A percentile compares a stretch with the other conserved stretches of the same genome.
Conservation (phyloP, 441 rosid species). For the Populus hybrid region DNA sequence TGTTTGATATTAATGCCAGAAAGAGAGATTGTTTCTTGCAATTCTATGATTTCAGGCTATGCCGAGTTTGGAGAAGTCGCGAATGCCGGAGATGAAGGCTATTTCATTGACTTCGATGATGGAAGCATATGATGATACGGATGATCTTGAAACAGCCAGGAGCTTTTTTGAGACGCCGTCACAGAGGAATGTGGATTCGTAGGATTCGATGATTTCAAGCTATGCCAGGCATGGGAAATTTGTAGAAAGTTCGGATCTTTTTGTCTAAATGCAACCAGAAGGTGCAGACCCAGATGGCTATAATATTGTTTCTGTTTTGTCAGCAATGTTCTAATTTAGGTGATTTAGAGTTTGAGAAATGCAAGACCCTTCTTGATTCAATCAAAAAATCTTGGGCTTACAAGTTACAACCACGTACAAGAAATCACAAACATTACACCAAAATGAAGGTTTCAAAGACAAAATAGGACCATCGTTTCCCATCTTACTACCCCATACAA, state of each 20-base stretch:
- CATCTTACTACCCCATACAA: not conserved
- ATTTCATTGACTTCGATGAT: slow-evolving; percentile 35
- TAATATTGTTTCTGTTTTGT: slow-evolving; percentile 25
- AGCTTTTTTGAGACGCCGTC: slow-evolving; percentile 26
- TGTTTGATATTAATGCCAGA: slow-evolving; percentile 59
- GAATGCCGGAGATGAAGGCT: slow-evolving; percentile 33
- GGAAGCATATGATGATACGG: slow-evolving; percentile 18
- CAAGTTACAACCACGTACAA: not conserved
- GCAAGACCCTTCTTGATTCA: slow-evolving; percentile 15
- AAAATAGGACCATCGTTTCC: not conserved
- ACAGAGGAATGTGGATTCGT: slow-evolving; percentile 25
- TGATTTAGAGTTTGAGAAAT: slow-evolving; percentile 23
- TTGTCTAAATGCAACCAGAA: slow-evolving; percentile 28
- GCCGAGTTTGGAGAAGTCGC: slow-evolving; percentile 9
- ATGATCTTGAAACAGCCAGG: slow-evolving; percentile 22
- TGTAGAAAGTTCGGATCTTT: slow-evolving; percentile 17
- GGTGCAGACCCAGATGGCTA: slow-evolving; percentile 22
- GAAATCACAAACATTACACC: not conserved
- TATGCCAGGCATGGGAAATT: slow-evolving; percentile 14
- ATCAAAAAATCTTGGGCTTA: not conserved
- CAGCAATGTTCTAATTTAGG: slow-evolving; percentile 30
- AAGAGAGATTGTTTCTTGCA: slow-evolving; percentile 74
- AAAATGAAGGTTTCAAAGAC: not conserved
- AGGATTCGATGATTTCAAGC: slow-evolving; percentile 29
- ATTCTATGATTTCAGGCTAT: slow-evolving; percentile 34